phyloP scores from a whole-genome alignment of 2,329 filamentous ascomycete genomes.

The Colletotrichum sp. region DNA sequence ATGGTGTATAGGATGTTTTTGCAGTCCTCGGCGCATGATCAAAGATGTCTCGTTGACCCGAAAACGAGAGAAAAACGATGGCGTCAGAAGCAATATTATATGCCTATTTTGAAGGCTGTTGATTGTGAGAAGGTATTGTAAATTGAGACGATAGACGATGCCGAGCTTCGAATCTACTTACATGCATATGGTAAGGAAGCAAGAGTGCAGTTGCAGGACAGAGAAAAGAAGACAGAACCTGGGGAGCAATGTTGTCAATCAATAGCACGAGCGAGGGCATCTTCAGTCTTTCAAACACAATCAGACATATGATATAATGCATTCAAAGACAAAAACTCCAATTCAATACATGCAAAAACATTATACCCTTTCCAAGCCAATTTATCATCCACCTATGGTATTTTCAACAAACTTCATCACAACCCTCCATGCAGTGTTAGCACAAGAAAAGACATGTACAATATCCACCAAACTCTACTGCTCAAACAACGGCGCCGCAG shows the following conservation, averaged over 20 bases:
- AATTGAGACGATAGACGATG: neutral
- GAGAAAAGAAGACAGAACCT: neutral
- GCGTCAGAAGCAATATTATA: neutral
- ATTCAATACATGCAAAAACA: neutral
- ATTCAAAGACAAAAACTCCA: neutral
- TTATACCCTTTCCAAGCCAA: neutral
- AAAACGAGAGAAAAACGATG: neutral
- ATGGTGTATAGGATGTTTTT: neutral
- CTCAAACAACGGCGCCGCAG: slow-evolving; percentile 33
- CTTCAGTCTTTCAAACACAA: neutral
- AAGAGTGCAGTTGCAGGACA: neutral
- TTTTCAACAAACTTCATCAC: neutral
- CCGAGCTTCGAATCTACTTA: neutral
- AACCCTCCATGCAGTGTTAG: neutral
- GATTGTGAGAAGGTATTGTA: neutral
- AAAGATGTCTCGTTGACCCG: neutral
- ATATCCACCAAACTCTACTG: neutral
- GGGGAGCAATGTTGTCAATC: fast-evolving
- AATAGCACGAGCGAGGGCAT: fast-evolving
- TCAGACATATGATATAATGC: neutral
- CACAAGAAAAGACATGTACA: neutral
- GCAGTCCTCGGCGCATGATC: neutral
- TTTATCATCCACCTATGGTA: neutral
- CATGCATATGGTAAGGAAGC: neutral
- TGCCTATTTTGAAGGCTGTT: neutral